Conservation (phyloP, 306 rosid genomes). For the Castanea crenata region DNA sequence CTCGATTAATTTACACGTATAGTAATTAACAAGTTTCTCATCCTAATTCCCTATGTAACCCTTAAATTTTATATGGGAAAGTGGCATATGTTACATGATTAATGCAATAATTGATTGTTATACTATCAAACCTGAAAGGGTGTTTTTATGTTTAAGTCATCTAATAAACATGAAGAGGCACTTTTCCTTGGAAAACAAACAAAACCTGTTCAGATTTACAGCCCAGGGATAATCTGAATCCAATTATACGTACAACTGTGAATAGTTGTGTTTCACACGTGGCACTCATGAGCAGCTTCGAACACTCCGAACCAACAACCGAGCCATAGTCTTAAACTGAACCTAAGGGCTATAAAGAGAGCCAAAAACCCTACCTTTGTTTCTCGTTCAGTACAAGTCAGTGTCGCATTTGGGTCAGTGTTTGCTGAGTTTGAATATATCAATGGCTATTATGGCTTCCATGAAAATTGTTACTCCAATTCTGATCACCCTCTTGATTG, state of each 20-base stretch:
- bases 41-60: too few relatives aligned
- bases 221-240: not conserved
- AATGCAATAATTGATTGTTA: too few relatives aligned
- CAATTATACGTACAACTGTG: not conserved
- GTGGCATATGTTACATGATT: too few relatives aligned
- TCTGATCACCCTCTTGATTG: not conserved
- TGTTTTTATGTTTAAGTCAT: too few relatives aligned
- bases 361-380: not conserved
- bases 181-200: not conserved
- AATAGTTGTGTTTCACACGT: not conserved
- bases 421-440: not conserved
- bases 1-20: too few relatives aligned
- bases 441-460: constrained; percentile 21
- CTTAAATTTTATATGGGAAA: too few relatives aligned
- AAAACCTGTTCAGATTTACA: not conserved
- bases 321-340: not conserved
- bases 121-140: too few relatives aligned
- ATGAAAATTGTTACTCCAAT: not conserved
- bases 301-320: not conserved
- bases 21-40: too few relatives aligned
- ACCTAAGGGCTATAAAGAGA: not conserved
- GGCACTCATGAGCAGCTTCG: constrained; percentile 18
- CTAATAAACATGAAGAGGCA: too few relatives aligned
- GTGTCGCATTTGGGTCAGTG: not conserved
- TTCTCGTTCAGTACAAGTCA: not conserved